Conservation (phyloP, 139 green algal species). For the Chlamydomonas applanata region DNA sequence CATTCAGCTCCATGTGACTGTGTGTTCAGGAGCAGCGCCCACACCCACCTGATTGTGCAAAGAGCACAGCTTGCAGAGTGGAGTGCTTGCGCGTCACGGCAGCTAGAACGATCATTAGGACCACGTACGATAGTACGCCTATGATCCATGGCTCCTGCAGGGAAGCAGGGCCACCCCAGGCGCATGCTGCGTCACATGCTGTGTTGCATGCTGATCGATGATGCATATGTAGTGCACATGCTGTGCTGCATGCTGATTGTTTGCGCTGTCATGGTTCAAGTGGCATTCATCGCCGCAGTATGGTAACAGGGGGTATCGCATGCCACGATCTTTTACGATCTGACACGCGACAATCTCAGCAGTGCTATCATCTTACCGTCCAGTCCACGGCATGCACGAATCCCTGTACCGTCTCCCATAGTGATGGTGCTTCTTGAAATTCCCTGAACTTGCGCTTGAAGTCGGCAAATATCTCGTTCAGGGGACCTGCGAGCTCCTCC, state of each 20-base stretch:
- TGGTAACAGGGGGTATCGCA: too few relatives aligned
- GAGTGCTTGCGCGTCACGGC: conserved; percentile 13
- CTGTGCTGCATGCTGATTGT: too few relatives aligned
- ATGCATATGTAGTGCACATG: too few relatives aligned
- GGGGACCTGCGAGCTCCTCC: conserved; percentile 32
- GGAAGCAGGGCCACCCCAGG: not conserved
- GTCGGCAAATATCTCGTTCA: conserved; percentile 37
- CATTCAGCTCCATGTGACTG: too few relatives aligned
- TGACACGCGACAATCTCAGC: not conserved
- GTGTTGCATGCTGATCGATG: not conserved
- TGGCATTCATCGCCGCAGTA: too few relatives aligned
- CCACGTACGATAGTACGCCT: conserved; percentile 8
- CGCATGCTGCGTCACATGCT: not conserved
- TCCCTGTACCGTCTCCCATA: conserved; percentile 32
- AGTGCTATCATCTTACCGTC: conserved; percentile 26
- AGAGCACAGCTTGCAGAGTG: conserved; percentile 13
- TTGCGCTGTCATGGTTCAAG: too few relatives aligned
- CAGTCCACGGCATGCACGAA: conserved; percentile 44
- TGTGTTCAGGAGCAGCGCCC: not conserved
- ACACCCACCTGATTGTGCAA: conserved; percentile 25
- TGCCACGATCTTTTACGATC: too few relatives aligned
- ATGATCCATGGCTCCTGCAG: conserved; percentile 44
- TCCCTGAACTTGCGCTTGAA: conserved; percentile 31
- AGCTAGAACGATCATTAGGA: conserved; percentile 14
- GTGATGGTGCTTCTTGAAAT: conserved; percentile 24